Conservation (phyloP, 257 asterid species). For the Apocynum venetum region DNA sequence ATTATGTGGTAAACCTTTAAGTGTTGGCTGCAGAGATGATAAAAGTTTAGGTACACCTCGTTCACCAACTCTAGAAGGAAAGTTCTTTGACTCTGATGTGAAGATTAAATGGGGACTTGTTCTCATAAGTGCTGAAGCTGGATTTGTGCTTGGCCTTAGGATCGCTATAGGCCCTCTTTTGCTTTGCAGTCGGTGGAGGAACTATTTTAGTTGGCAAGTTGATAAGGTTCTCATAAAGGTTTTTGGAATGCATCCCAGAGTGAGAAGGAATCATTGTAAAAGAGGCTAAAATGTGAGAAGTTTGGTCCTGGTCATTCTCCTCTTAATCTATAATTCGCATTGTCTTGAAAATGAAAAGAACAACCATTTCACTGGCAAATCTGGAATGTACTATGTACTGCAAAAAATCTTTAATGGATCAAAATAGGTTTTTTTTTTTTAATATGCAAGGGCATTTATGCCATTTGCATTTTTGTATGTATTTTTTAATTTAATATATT, state of each 20-base stretch:
- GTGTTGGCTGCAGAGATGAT: not conserved
- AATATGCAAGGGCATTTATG: too few relatives aligned
- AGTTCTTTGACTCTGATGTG: not conserved
- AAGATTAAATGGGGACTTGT: not conserved
- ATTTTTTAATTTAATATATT: too few relatives aligned
- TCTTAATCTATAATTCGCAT: too few relatives aligned
- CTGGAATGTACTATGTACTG: too few relatives aligned
- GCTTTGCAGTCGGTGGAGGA: slow-evolving; percentile 10
- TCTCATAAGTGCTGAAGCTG: slow-evolving; percentile 5
- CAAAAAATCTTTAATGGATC: too few relatives aligned
- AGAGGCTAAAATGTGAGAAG: not conserved
- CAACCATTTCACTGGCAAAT: too few relatives aligned
- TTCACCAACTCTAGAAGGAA: slow-evolving; percentile 5
- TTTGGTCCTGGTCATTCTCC: too few relatives aligned
- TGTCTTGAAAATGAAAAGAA: too few relatives aligned
- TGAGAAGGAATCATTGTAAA: not conserved
- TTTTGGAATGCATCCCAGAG: not conserved
- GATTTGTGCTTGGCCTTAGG: not conserved
- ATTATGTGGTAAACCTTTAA: slow-evolving; percentile 12
- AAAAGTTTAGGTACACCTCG: not conserved
- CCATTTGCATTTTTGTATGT: too few relatives aligned
- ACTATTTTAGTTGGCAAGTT: slow-evolving; percentile 2
- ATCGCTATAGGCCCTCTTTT: slow-evolving; percentile 2
- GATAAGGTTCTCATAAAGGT: slow-evolving; percentile 6
- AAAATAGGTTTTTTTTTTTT: too few relatives aligned